Percentiles rank a stretch among this genome's conserved stretches.
Evolutionary conservation across 768 basidiomycete species (phyloP).

Genomic region (Melanogaster broomeanus): DNA sequence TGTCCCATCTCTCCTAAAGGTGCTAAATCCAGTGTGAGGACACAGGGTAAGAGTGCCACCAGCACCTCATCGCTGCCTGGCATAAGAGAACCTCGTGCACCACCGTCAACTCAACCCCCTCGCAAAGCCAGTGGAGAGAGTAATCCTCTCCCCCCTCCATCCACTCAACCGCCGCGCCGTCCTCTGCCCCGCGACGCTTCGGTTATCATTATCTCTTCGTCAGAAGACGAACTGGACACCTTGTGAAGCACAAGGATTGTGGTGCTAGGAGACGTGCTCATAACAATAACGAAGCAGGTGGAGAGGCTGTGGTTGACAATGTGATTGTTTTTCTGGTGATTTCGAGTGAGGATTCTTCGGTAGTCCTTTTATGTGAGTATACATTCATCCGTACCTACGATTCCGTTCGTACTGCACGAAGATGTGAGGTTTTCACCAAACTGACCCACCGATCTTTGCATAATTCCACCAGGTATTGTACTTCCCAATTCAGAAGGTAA

Average conservation of each 20-base stretch:
- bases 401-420: too few species aligned
- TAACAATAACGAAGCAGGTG: neutral
- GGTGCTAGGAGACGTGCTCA: constrained; percentile 5
- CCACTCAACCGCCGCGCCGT: constrained; percentile 18
- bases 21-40: constrained; percentile 17
- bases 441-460: too few species aligned
- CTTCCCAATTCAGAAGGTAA: too few species aligned
- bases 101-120: constrained; percentile 2
- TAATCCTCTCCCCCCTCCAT: neutral
- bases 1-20: constrained; percentile 8
- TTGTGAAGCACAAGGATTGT: neutral
- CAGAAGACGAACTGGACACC: constrained; percentile 17
- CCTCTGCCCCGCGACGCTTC: constrained; percentile 21
- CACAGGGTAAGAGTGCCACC: constrained; percentile 8
- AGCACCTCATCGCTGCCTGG: constrained; percentile 15
- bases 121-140: neutral
- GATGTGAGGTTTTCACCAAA: too few species aligned
- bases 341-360: constrained; percentile 3
- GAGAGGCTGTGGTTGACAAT: constrained; percentile 37
- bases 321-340: constrained; percentile 54
- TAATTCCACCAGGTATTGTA: too few species aligned
- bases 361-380: neutral
- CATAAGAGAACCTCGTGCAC: constrained; percentile 10
- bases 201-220: constrained; percentile 22
- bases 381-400: too few species aligned